These are phyloP conservation scores for Xylaria sp. DNA, from an alignment of 2,329 filamentous ascomycete species.

Conservation along the genomic window DNA sequence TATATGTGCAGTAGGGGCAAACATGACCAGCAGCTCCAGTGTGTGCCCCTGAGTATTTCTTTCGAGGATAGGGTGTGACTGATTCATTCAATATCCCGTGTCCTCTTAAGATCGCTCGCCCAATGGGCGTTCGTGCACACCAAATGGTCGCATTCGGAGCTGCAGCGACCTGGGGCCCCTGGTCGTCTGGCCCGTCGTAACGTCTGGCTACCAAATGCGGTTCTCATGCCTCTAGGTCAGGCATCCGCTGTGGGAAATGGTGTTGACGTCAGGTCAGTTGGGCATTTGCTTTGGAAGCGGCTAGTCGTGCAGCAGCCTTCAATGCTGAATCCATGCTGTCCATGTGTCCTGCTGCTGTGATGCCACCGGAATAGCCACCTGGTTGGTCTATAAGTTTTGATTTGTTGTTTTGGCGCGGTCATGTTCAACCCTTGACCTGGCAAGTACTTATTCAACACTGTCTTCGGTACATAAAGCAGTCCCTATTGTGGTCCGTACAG, in stretches of 20 bases:
- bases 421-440: background rate
- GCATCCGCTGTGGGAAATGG: background rate
- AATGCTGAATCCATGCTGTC: background rate
- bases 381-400: background rate
- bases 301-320: background rate
- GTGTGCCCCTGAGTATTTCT: conserved; percentile 4
- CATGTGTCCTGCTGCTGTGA: background rate
- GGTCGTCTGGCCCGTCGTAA: background rate
- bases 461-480: background rate
- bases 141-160: conserved; percentile 20
- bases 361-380: background rate
- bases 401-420: background rate
- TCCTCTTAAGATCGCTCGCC: conserved; percentile 15
- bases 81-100: conserved; percentile 17
- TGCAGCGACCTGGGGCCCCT: background rate
- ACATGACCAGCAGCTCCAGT: background rate
- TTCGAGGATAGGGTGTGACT: conserved; percentile 19
- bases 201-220: background rate
- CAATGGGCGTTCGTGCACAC: conserved; percentile 21
- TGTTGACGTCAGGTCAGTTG: conserved; percentile 3
- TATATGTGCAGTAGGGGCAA: background rate
- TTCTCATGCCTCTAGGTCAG: conserved; percentile 1
- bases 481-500: background rate
- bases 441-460: background rate
- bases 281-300: background rate